A percentile compares a stretch with the other conserved stretches of the same genome.
Conservation (phyloP, 352 stramenopile species). For the Phytophthora meadii region DNA sequence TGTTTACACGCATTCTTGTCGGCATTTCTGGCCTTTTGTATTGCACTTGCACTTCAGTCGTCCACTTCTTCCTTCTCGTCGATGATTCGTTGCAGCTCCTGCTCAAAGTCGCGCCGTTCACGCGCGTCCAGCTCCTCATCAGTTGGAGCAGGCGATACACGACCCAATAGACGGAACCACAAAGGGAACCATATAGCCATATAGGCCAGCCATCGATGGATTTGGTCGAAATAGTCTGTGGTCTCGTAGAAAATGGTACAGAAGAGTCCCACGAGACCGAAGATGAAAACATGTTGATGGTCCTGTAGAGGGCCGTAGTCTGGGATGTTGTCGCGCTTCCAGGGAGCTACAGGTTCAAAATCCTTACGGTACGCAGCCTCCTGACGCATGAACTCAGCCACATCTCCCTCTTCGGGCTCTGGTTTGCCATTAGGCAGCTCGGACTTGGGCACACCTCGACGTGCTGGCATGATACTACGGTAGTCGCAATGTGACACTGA, state of each 20-base stretch:
- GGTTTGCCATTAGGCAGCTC: slow-evolving; percentile 28
- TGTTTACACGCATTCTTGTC: slow-evolving; percentile 28
- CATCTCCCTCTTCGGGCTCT: slow-evolving; percentile 17
- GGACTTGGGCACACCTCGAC: slow-evolving; percentile 22
- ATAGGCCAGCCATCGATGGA: slow-evolving; percentile 78
- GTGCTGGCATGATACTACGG: slow-evolving; percentile 19
- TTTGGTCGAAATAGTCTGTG: slow-evolving; percentile 78
- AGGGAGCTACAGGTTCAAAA: slow-evolving; percentile 82
- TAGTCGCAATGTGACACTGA: slow-evolving; percentile 15
- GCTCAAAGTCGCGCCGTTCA: slow-evolving; percentile 58
- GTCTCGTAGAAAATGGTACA: slow-evolving; percentile 79
- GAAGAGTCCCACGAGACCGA: slow-evolving; percentile 64
- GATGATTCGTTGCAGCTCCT: slow-evolving; percentile 54
- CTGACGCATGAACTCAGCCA: slow-evolving; percentile 47
- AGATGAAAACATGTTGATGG: slow-evolving; percentile 68
- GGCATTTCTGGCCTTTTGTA: slow-evolving; percentile 16
- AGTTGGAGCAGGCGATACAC: slow-evolving; percentile 65
- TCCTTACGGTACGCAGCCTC: slow-evolving; percentile 68
- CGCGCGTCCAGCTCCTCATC: slow-evolving; percentile 64
- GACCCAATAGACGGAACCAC: slow-evolving; percentile 77
- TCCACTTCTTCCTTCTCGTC: slow-evolving; percentile 50
- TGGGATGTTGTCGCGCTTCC: slow-evolving; percentile 81
- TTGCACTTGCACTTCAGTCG: slow-evolving; percentile 25
- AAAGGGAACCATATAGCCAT: slow-evolving; percentile 83
- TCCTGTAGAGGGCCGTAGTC: slow-evolving; percentile 80